Evolutionary conservation across 2,329 filamentous ascomycete species (phyloP).

Genomic region (Ustilaginoidea virens): DNA sequence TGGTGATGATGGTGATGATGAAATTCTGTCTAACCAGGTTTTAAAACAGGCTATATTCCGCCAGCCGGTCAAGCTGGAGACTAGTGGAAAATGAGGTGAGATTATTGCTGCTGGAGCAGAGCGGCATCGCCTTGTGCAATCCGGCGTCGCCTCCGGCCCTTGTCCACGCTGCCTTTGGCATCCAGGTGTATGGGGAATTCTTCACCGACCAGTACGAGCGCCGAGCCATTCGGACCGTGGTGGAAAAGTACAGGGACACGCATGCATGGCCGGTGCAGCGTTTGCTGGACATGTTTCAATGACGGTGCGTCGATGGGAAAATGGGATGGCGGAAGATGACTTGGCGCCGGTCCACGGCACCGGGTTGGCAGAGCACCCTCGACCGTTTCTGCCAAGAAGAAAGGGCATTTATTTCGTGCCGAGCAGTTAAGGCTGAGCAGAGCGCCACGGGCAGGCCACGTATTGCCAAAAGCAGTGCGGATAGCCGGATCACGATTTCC

Average conservation of each 20-base stretch:
- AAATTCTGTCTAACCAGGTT: no score
- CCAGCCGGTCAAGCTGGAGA: slow-evolving; percentile 17
- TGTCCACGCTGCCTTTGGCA: slow-evolving; percentile 22
- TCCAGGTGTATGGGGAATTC: slow-evolving; percentile 26
- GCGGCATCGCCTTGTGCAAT: slow-evolving; percentile 24
- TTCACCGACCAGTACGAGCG: slow-evolving; percentile 24
- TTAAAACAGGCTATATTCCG: slow-evolving; percentile 6
- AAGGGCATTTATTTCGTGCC: no score
- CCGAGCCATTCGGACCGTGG: slow-evolving; percentile 20
- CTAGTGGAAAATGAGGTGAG: slow-evolving; percentile 22
- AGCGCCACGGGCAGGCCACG: no score
- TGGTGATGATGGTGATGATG: no score
- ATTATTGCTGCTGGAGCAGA: slow-evolving; percentile 21
- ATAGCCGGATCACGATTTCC: no score
- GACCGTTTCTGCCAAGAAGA: no score
- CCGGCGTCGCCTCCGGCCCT: slow-evolving; percentile 21
- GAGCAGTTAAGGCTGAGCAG: no score
- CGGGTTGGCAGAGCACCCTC: no score
- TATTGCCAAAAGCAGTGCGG: no score
- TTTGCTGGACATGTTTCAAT: slow-evolving; percentile 19
- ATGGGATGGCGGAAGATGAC: no score
- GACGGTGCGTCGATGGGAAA: no score
- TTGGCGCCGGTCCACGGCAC: no score
- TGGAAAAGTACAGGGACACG: slow-evolving; percentile 28
- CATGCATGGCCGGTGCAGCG: slow-evolving; percentile 24